phyloP scores from a whole-genome alignment of 768 basidiomycete species.

The Rhizopogon vesiculosus region DNA sequence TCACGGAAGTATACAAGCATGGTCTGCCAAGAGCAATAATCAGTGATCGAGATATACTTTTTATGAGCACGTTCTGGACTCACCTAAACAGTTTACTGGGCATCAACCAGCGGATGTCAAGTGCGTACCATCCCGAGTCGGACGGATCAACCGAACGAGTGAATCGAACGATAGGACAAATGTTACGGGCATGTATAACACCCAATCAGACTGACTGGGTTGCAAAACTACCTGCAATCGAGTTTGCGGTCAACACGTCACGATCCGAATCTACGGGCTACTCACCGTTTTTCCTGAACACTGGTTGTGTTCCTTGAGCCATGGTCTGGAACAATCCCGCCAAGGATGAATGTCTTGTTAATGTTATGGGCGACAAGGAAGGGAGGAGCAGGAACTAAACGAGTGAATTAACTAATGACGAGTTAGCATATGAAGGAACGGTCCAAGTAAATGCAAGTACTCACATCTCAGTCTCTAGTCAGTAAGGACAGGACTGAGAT shows the following conservation, averaged over 20 bases:
- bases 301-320: conserved; percentile 21
- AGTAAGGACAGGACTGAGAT: no score
- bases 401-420: no score
- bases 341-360: conserved; percentile 17
- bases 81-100: conserved; percentile 26
- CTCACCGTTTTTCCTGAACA: conserved; percentile 31
- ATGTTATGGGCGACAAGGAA: no score
- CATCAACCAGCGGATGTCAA: conserved; percentile 30
- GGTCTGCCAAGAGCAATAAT: conserved; percentile 35
- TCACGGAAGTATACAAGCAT: conserved; percentile 31
- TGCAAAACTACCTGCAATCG: conserved; percentile 20
- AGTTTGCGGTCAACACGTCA: conserved; percentile 33
- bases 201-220: conserved; percentile 26
- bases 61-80: conserved; percentile 39
- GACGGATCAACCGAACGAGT: conserved; percentile 35
- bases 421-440: no score
- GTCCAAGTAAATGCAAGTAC: no score
- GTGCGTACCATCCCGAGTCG: conserved; percentile 38
- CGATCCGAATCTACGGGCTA: conserved; percentile 28
- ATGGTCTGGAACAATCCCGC: conserved; percentile 24
- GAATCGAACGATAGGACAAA: conserved; percentile 1
- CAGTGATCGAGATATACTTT: conserved; percentile 36
- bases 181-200: background rate
- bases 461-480: no score
- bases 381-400: no score